Percentiles rank a stretch among this genome's conserved stretches.
phyloP scores from a whole-genome alignment of 2,329 filamentous ascomycete species.

The Stagonosporopsis rhizophila region DNA sequence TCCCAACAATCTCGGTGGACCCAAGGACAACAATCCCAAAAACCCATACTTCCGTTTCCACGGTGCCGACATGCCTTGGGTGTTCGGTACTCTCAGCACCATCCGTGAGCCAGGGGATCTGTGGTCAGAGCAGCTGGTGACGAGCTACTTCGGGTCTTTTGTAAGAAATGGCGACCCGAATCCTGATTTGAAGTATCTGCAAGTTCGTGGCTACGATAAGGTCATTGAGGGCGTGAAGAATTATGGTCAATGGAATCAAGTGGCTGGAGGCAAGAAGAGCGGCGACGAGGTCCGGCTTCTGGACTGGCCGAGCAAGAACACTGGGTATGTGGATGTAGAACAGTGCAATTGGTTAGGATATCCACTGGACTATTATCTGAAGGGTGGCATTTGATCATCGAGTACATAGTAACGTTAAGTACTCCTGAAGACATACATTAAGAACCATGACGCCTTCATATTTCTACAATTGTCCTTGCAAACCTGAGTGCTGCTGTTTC shows the following conservation, averaged over 20 bases:
- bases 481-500: not conserved
- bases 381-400: slow-evolving; percentile 27
- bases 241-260: slow-evolving; percentile 45
- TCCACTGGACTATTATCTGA: slow-evolving; percentile 43
- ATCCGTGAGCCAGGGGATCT: slow-evolving; percentile 61
- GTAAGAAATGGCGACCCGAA: slow-evolving; percentile 61
- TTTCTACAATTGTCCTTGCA: not conserved
- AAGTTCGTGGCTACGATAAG: slow-evolving; percentile 56
- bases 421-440: not conserved
- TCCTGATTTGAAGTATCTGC: slow-evolving; percentile 54
- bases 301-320: slow-evolving; percentile 55
- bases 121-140: slow-evolving; percentile 54
- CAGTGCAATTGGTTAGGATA: slow-evolving; percentile 56
- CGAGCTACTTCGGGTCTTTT: slow-evolving; percentile 61
- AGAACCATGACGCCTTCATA: not conserved
- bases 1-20: slow-evolving; percentile 61
- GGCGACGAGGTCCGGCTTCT: slow-evolving; percentile 52
- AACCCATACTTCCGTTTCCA: slow-evolving; percentile 65
- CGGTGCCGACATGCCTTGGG: slow-evolving; percentile 60
- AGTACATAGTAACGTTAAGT: not conserved
- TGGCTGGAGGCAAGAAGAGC: slow-evolving; percentile 44
- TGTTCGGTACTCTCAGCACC: slow-evolving; percentile 61
- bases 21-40: slow-evolving; percentile 58
- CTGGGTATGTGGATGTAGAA: slow-evolving; percentile 57
- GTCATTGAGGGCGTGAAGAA: slow-evolving; percentile 50